Evolutionary conservation across 1,284 basidiomycete species (phyloP), one percentile per base, ranked within the genome.

Genomic region (Apiotrichum sp.): DNA sequence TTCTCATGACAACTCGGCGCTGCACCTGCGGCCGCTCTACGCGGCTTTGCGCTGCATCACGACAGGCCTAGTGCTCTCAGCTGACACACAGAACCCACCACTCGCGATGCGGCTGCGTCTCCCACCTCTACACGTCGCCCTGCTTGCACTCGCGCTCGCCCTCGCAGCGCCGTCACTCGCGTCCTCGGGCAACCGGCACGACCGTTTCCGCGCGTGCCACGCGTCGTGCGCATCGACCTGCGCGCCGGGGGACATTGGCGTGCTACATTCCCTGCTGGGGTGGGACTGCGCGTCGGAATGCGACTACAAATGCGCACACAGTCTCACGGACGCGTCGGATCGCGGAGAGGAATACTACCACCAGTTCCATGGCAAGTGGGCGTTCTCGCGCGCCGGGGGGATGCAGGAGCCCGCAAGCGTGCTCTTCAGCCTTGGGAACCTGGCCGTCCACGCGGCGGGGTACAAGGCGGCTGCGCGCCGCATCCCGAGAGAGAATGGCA

Each of bases 291-390:
- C 75, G 11, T 89, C 90, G 66, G 82, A 97, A 73, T 98, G 93
- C 81, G 84, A 84, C 69, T 98, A 98, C 70, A 76, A 77, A 16
- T 98, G 95, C 78, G 89, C 88, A 80, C 92, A 96, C 68, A 74
- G 80, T 50, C 80, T 95, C 53, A 96, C 92, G 13, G 75, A 80
- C 29, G 83, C 85, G 31, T 68, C 84, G 3, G 80, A 71, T 77
- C 13, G 70, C 57, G 64, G 75, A 40, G 31, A 32, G 14, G 48
- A 56, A 36, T 51, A 51, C 38, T 77, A 87, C 22, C 81, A 88
- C 53, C 93, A 96, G 68, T 97, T 89, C 74, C 84, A 92, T 67
- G 96, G 96, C 31, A 98, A 98, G 78, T 98, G 95, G 93, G 89
- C 92, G 0, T 97, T 97, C 74, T 87, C 86, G 82, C 81, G 92